phyloP scores from a whole-genome alignment of 1,139 yeast species.

The Nakaseomyces kungkrabaensis region DNA sequence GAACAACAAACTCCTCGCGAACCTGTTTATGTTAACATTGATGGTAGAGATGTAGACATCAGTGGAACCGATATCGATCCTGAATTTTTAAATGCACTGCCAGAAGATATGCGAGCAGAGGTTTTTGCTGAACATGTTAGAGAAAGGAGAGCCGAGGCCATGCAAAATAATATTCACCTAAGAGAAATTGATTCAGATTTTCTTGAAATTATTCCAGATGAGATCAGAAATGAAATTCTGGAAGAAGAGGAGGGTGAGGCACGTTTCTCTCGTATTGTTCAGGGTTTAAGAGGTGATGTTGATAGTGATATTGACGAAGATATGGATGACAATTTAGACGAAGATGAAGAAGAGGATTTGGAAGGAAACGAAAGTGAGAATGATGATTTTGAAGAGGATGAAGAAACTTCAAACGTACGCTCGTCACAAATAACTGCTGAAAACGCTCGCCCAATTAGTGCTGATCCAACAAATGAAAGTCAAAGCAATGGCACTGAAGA shows the following conservation, averaged over 20 bases:
- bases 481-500: conserved; percentile 6
- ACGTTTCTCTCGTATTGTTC: conserved; percentile 18
- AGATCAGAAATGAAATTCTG: conserved; percentile 60
- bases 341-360: conserved; percentile 12
- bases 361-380: conserved; percentile 6
- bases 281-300: conserved; percentile 8
- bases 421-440: neutral
- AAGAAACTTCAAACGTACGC: neutral
- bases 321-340: conserved; percentile 19
- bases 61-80: conserved; percentile 90
- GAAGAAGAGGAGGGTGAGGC: conserved; percentile 54
- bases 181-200: conserved; percentile 77
- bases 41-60: conserved; percentile 74
- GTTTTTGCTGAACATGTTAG: conserved; percentile 80
- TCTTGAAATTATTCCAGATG: conserved; percentile 70
- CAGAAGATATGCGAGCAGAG: conserved; percentile 89
- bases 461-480: neutral
- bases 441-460: neutral
- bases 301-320: conserved; percentile 26
- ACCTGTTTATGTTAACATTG: conserved; percentile 66
- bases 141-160: conserved; percentile 44
- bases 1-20: conserved; percentile 22
- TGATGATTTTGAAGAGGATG: neutral
- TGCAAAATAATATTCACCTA: conserved; percentile 36
- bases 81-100: conserved; percentile 79